Percentiles rank a stretch among this genome's conserved stretches.
Conservation (phyloP, 2,329 filamentous ascomycete species). For the Fusarium domesticum region DNA sequence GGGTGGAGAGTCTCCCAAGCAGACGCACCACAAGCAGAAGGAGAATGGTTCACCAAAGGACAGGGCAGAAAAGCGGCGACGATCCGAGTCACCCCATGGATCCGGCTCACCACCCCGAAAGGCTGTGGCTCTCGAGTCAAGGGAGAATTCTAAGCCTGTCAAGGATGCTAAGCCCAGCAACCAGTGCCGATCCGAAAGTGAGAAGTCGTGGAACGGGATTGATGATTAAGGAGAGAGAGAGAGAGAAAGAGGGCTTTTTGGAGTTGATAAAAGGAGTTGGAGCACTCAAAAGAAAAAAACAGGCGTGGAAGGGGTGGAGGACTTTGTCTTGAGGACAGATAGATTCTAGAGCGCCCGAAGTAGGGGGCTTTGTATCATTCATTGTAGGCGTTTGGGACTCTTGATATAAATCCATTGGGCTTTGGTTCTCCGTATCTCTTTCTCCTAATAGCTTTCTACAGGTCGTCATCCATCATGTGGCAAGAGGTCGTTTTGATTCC, state of each 20-base stretch:
- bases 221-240: constrained; percentile 40
- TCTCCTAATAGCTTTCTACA: too few relatives aligned
- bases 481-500: neutral
- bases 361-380: too few relatives aligned
- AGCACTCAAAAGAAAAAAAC: too few relatives aligned
- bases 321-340: too few relatives aligned
- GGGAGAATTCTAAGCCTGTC: constrained; percentile 15
- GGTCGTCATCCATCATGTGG: neutral
- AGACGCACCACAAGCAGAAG: constrained; percentile 15
- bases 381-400: too few relatives aligned
- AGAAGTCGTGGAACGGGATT: constrained; percentile 44
- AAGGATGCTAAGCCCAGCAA: constrained; percentile 12
- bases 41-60: constrained; percentile 4
- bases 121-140: constrained; percentile 24
- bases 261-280: neutral
- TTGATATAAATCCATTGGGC: too few relatives aligned
- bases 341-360: too few relatives aligned
- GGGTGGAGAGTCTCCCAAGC: constrained; percentile 7
- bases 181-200: constrained; percentile 34
- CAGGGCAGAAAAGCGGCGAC: constrained; percentile 31
- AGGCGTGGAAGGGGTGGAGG: too few relatives aligned
- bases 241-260: neutral
- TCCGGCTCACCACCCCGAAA: constrained; percentile 31
- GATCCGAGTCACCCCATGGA: constrained; percentile 27
- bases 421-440: too few relatives aligned